phyloP scores from a whole-genome alignment of 2,329 filamentous ascomycete genomes.

The Ophiostoma ulmi region DNA sequence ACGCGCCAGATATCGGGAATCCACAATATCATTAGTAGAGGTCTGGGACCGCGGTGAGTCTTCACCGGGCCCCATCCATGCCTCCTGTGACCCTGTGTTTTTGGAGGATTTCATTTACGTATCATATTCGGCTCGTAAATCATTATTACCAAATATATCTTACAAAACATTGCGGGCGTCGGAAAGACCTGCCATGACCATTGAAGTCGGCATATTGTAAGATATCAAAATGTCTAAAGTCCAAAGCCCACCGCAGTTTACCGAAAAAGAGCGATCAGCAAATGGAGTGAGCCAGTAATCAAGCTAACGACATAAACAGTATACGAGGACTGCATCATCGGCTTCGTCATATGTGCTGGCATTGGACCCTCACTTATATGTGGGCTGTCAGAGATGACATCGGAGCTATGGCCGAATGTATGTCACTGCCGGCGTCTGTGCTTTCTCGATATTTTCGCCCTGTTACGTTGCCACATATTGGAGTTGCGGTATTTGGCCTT shows the following conservation, averaged over 20 bases:
- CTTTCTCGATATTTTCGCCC: not conserved
- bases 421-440: not conserved
- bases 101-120: not conserved
- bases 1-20: not conserved
- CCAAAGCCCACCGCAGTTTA: not conserved
- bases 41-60: not conserved
- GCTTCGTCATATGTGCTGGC: not conserved
- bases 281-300: not conserved
- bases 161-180: not conserved
- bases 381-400: not conserved
- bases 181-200: not conserved
- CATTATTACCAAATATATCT: not conserved
- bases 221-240: not conserved
- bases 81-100: not conserved
- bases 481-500: no score
- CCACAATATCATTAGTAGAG: not conserved
- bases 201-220: not conserved
- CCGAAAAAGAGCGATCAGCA: not conserved
- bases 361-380: not conserved
- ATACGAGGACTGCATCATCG: not conserved
- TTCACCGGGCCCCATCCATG: not conserved
- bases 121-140: no score
- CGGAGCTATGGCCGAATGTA: not conserved
- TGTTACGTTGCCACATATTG: no score
- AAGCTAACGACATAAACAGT: not conserved